A percentile compares a stretch with the other conserved stretches of the same genome.
Conservation (phyloP, 1,284 basidiomycete species). For the Testicularia cyperi region DNA sequence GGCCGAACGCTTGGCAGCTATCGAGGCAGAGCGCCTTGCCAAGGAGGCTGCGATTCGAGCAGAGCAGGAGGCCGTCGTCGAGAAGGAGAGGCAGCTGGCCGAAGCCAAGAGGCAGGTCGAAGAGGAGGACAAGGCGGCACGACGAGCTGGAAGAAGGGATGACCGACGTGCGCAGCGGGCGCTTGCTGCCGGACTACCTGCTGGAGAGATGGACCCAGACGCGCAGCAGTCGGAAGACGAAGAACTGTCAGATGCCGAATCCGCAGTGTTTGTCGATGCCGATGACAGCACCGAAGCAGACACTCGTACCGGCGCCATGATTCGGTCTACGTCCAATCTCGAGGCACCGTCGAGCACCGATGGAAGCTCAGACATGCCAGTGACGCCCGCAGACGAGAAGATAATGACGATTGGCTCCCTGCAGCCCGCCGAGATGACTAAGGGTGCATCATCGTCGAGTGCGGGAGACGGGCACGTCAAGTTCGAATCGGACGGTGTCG, state of each 20-base stretch:
- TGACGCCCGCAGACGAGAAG: constrained; percentile 30
- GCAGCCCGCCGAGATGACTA: constrained; percentile 1
- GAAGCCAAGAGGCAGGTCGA: constrained; percentile 38
- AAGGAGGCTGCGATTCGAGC: constrained; percentile 20
- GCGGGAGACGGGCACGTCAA: constrained; percentile 22
- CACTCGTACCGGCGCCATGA: constrained; percentile 25
- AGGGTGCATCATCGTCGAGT: constrained; percentile 10
- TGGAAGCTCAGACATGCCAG: constrained; percentile 35
- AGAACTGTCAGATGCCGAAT: constrained; percentile 16
- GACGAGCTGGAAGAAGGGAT: constrained; percentile 19
- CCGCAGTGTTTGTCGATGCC: constrained; percentile 34
- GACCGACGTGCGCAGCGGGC: constrained; percentile 20
- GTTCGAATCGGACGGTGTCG: constrained; percentile 12
- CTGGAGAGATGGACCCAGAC: constrained; percentile 19
- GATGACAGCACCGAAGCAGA: constrained; percentile 10
- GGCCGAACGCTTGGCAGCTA: constrained; percentile 24
- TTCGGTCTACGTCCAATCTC: constrained; percentile 13
- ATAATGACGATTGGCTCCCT: constrained; percentile 2
- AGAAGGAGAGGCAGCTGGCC: constrained; percentile 25
- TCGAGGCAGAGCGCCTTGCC: constrained; percentile 30
- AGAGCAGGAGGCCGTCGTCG: constrained; percentile 19
- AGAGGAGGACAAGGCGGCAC: constrained; percentile 30
- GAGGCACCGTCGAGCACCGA: constrained; percentile 31
- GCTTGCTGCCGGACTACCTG: constrained; percentile 16
- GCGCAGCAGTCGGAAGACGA: constrained; percentile 16